Percentiles rank a stretch among this genome's conserved stretches.
phyloP scores from a whole-genome alignment of 257 asterid genomes.

The Solanum bulbocastanum region DNA sequence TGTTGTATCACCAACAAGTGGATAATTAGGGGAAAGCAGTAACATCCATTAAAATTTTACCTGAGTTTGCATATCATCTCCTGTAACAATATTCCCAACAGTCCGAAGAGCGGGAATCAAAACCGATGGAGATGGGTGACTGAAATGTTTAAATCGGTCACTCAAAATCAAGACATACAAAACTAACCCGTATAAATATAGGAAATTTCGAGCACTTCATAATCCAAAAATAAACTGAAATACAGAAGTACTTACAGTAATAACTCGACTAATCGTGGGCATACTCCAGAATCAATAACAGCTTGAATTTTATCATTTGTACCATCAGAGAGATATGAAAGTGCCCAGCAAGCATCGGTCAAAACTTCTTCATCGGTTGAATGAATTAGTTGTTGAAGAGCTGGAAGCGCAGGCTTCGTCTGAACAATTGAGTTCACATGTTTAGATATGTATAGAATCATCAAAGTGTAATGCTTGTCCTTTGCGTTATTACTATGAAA shows the following conservation, averaged over 20 bases:
- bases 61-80: slow-evolving; percentile 9
- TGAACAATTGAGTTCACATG: slow-evolving; percentile 16
- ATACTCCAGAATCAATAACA: slow-evolving; percentile 80
- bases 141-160: not conserved
- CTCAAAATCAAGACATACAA: not conserved
- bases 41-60: not conserved
- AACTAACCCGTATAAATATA: not conserved
- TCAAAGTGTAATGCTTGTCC: not conserved
- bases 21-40: not conserved
- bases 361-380: slow-evolving; percentile 1
- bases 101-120: slow-evolving; percentile 5
- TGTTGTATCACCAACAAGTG: not conserved
- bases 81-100: slow-evolving; percentile 2
- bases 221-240: not conserved
- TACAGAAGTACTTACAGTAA: slow-evolving; percentile 45
- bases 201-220: not conserved
- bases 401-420: slow-evolving; percentile 82
- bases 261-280: slow-evolving; percentile 69
- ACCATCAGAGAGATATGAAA: slow-evolving; percentile 93
- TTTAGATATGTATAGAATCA: not conserved
- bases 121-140: slow-evolving; percentile 7
- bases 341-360: slow-evolving; percentile 64
- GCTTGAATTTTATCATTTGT: slow-evolving; percentile 34
- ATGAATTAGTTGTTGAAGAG: slow-evolving; percentile 1
- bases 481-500: not conserved